A percentile compares a stretch with the other conserved stretches of the same genome.
phyloP scores from a whole-genome alignment of 2,329 filamentous ascomycete species.

The Claviceps capensis region DNA sequence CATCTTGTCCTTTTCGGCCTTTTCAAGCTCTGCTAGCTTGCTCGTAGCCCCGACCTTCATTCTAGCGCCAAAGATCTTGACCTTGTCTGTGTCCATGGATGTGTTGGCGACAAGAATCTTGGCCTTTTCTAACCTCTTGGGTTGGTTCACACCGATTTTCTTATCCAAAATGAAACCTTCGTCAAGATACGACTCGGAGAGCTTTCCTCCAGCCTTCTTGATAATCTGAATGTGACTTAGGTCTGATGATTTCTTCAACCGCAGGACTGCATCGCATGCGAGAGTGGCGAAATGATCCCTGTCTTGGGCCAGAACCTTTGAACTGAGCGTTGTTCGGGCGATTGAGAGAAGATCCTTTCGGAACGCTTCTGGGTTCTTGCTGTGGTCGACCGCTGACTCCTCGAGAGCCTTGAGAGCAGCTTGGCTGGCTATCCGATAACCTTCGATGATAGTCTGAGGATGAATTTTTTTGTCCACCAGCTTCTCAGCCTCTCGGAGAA shows the following conservation, averaged over 20 bases:
- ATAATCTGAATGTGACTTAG: constrained; percentile 98
- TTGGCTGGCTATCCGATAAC: constrained; percentile 89
- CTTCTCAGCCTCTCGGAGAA: constrained; percentile 92
- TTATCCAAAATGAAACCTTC: constrained; percentile 98
- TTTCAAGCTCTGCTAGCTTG: constrained; percentile 95
- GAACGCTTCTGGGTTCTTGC: constrained; percentile 70
- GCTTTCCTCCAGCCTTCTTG: constrained; percentile 96
- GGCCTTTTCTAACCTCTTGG: constrained; percentile 91
- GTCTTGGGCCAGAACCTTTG: constrained; percentile 92
- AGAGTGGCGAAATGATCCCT: constrained; percentile 81
- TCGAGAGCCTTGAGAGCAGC: constrained; percentile 78
- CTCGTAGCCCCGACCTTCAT: constrained; percentile 94
- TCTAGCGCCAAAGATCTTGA: constrained; percentile 96
- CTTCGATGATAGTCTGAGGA: constrained; percentile 98
- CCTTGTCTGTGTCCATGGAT: constrained; percentile 98
- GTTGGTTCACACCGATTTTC: constrained; percentile 97
- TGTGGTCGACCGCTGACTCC: constrained; percentile 78
- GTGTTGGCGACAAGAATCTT: constrained; percentile 98
- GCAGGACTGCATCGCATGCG: constrained; percentile 80
- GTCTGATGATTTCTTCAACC: constrained; percentile 81
- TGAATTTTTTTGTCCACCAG: constrained; percentile 97
- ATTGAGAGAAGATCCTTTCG: constrained; percentile 81
- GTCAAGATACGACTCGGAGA: constrained; percentile 93
- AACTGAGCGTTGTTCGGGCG: constrained; percentile 88
- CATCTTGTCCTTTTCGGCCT: constrained; percentile 99